Evolutionary conservation across 2,329 filamentous ascomycete genomes (phyloP).

Genomic region (Paraconiothyrium sp.): DNA sequence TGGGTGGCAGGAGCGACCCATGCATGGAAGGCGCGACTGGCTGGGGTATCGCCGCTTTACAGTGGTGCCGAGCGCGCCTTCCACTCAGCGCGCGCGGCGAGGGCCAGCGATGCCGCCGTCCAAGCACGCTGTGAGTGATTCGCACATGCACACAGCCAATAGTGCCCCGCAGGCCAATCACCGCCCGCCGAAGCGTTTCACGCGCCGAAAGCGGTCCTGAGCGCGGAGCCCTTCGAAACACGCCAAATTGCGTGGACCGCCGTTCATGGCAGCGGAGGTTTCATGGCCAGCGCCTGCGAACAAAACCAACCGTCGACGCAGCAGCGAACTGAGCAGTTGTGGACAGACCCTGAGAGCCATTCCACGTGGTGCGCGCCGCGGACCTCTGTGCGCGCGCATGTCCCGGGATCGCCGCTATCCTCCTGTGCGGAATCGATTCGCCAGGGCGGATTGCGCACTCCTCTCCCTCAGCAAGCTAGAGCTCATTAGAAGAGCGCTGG

Average conservation of each 20-base stretch:
- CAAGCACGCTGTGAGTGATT: constrained; percentile 28
- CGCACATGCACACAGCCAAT: constrained; percentile 36
- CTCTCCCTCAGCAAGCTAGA: not conserved
- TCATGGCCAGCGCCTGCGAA: constrained; percentile 20
- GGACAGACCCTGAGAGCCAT: not conserved
- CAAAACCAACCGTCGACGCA: not conserved
- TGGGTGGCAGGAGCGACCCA: constrained; percentile 17
- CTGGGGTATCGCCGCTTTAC: no score
- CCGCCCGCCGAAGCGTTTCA: constrained; percentile 38
- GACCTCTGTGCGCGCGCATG: constrained; percentile 8
- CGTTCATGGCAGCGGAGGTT: constrained; percentile 26
- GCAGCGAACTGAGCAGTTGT: no score
- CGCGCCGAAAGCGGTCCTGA: constrained; percentile 32
- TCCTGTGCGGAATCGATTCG: constrained; percentile 12
- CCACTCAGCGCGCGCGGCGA: no score
- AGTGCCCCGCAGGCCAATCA: constrained; percentile 35
- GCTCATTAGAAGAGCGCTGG: no score
- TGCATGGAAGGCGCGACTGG: not conserved
- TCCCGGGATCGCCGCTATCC: constrained; percentile 16
- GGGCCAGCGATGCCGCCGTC: not conserved
- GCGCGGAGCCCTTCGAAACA: constrained; percentile 20
- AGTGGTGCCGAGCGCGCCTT: no score
- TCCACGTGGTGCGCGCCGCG: no score
- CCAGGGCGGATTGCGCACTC: constrained; percentile 27
- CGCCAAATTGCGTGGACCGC: constrained; percentile 17